Conservation (phyloP, 2,329 filamentous ascomycete species). For the Claviceps maximensis region DNA sequence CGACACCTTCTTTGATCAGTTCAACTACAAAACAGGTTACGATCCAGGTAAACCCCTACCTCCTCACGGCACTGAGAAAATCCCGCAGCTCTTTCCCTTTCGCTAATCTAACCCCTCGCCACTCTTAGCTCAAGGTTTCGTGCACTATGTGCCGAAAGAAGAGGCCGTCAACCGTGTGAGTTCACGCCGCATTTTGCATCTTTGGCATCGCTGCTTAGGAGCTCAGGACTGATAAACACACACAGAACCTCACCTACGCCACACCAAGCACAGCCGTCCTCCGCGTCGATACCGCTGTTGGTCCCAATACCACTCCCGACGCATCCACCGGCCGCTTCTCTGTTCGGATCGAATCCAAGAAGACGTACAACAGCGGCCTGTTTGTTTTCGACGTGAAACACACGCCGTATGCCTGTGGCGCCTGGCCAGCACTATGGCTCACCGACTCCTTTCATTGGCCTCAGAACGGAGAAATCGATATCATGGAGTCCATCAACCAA, state of each 20-base stretch:
- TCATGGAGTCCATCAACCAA: conserved; percentile 46
- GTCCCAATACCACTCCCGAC: conserved; percentile 30
- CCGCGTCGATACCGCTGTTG: conserved; percentile 46
- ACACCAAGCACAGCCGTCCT: conserved; percentile 39
- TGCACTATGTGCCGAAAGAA: conserved; percentile 36
- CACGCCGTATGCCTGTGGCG: conserved; percentile 48
- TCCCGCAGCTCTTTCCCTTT: neutral
- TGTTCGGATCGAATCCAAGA: conserved; percentile 48
- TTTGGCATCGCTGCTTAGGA: neutral
- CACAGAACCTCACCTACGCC: conserved; percentile 50
- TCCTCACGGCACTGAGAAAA: neutral
- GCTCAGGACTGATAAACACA: neutral
- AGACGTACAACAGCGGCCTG: conserved; percentile 46
- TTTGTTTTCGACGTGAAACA: conserved; percentile 55
- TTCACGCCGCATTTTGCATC: neutral
- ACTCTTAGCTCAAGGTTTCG: conserved; percentile 30
- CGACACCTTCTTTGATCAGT: conserved; percentile 39
- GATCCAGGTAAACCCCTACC: conserved; percentile 30
- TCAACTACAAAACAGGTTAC: conserved; percentile 37
- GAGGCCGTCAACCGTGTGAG: conserved; percentile 30
- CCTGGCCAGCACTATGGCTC: conserved; percentile 56
- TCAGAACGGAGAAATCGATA: conserved; percentile 48
- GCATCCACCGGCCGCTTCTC: conserved; percentile 48
- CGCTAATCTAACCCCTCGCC: neutral
- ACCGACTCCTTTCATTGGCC: conserved; percentile 50